A percentile compares a stretch with the other conserved stretches of the same genome.
Conservation (phyloP, 2,329 filamentous ascomycete species). For the Trichophyton benhamiae region DNA sequence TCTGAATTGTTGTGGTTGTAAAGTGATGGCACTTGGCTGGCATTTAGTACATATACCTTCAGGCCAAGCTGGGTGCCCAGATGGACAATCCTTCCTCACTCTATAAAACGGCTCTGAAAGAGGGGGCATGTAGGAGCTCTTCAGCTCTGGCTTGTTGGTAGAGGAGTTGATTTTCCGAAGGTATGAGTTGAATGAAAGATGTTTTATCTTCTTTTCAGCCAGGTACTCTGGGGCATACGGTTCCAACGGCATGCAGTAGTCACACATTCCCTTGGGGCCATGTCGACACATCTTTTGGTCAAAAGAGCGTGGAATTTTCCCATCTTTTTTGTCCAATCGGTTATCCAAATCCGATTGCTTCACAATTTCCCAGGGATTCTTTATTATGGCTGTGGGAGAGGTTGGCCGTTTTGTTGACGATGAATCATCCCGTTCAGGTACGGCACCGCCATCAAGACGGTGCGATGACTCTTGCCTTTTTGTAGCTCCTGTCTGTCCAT, state of each 20-base stretch:
- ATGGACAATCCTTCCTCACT: constrained; percentile 78
- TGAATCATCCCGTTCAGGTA: constrained; percentile 43
- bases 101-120: constrained; percentile 86
- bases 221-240: constrained; percentile 85
- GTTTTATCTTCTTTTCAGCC: constrained; percentile 95
- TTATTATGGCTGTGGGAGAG: constrained; percentile 50
- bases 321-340: constrained; percentile 70
- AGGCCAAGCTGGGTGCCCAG: constrained; percentile 84
- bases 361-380: constrained; percentile 87
- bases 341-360: constrained; percentile 82
- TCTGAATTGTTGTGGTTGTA: constrained; percentile 85
- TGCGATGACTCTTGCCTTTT: constrained; percentile 18
- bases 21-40: constrained; percentile 88
- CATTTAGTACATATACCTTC: constrained; percentile 97
- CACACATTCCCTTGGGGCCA: constrained; percentile 95
- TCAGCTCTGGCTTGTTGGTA: constrained; percentile 90
- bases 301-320: constrained; percentile 67
- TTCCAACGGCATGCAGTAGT: constrained; percentile 95
- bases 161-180: constrained; percentile 89
- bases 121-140: constrained; percentile 90
- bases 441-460: constrained; percentile 28
- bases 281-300: constrained; percentile 88
- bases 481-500: constrained; percentile 14
- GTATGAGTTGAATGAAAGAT: constrained; percentile 89
- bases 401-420: constrained; percentile 47